Evolutionary conservation across 495 filamentous ascomycete species (phyloP), one percentile per base, ranked within the genome.

Genomic region (Penicillium herquei): DNA sequence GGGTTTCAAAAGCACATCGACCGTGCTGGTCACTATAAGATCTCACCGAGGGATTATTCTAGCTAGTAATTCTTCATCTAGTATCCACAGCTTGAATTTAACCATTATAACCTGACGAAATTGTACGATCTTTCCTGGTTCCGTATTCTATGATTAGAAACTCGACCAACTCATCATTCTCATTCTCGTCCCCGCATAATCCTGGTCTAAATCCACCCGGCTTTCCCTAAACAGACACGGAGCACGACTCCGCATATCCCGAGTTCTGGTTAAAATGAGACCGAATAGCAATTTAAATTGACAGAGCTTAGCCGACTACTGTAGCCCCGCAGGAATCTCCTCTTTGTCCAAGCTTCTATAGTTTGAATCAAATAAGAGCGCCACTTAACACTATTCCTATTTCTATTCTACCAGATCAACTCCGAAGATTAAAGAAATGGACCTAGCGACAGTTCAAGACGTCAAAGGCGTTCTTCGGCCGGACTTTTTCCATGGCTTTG

Each of bases 401-500:
- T 13, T 11, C 9, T 6, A n/a, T 3, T 26, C 31, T 4, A 26
- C 21, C 21, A 26, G 14, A 14, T 34, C 41, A n/a, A 9, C 2
- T 14, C 14, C 13, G 6, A 37, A 37, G 14, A 53, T 35, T 34
- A 9, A n/a, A 39, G 48, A 30, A 6, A 70, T 72, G 69, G 67
- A 72, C 45, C 43, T 72, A 13, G 57, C 52, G 4, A 57, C 67
- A 16, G 69, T 72, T 0, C 57, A 70, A 37, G 70, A 73, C 42
- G 58, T 73, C 11, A 64, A 66, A 48, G 67, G 56, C 17, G 62
- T 60, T 32, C 61, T 73, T 17, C 58, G 69, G 1, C 51, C 56
- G 1, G 69, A 73, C 35, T 73, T 73, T 58, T 71, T 59, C 18
- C 69, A 70, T n/a, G 70, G 70, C 7, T 73, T 67, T 44, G 69